Percentiles rank a stretch among this genome's conserved stretches.
Conservation (phyloP, 2,329 filamentous ascomycete genomes). For the Huntiella abstrusa region DNA sequence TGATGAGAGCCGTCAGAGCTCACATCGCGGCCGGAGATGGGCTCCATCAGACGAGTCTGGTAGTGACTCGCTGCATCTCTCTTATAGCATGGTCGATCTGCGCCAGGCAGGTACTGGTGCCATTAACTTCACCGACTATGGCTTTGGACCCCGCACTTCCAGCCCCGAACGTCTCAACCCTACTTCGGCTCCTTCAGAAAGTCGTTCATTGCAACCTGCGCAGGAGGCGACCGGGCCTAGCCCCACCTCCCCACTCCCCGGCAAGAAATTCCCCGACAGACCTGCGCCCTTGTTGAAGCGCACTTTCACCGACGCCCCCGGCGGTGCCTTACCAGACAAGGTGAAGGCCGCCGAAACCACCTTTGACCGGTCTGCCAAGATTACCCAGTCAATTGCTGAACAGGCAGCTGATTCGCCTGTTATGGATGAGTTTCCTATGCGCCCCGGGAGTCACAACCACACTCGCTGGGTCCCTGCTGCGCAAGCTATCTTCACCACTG, state of each 20-base stretch:
- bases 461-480: slow-evolving; percentile 80
- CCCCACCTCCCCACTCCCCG: neutral
- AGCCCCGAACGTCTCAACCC: slow-evolving; percentile 5
- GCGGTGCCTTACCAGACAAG: neutral
- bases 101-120: slow-evolving; percentile 2
- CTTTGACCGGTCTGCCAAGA: neutral
- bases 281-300: slow-evolving; percentile 2
- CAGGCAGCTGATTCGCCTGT: slow-evolving; percentile 5
- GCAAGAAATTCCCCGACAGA: neutral
- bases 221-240: slow-evolving; percentile 6
- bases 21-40: slow-evolving; percentile 40
- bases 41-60: slow-evolving; percentile 71
- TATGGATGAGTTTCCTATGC: slow-evolving; percentile 2
- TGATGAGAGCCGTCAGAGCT: slow-evolving; percentile 81
- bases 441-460: slow-evolving; percentile 62
- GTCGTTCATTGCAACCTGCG: slow-evolving; percentile 2
- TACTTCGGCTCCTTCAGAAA: neutral
- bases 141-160: slow-evolving; percentile 8
- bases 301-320: slow-evolving; percentile 9
- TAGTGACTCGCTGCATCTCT: slow-evolving; percentile 92
- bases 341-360: slow-evolving; percentile 1
- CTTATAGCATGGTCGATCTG: slow-evolving; percentile 22
- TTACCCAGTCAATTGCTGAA: neutral
- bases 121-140: slow-evolving; percentile 1
- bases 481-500: slow-evolving; percentile 96